A percentile compares a stretch with the other conserved stretches of the same genome.
phyloP scores from a whole-genome alignment of 179 eudicot species.

The Beta macrorhiza region DNA sequence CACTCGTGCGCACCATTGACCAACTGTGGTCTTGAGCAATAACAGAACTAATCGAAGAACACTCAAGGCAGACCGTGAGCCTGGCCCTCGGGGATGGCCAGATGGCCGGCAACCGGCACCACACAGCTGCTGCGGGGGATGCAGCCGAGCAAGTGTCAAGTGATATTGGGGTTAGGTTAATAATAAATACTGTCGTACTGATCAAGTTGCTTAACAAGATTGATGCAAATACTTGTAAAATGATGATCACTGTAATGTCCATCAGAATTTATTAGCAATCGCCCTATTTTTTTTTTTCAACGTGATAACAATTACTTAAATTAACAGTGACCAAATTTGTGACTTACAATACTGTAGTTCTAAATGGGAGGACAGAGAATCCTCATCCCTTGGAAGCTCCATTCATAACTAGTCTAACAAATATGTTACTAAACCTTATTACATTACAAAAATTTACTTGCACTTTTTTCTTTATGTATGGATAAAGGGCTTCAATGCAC shows the following conservation, averaged over 20 bases:
- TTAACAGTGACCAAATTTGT: background rate
- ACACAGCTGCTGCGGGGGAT: too few relatives aligned
- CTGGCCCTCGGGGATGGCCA: too few relatives aligned
- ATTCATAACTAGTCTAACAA: background rate
- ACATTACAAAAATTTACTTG: background rate
- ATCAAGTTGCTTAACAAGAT: background rate
- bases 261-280: background rate
- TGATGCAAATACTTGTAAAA: background rate
- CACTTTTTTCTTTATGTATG: background rate
- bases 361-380: background rate
- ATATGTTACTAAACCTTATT: slow-evolving; percentile 10
- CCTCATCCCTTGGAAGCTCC: background rate
- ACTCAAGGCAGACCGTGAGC: too few relatives aligned
- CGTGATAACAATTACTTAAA: background rate
- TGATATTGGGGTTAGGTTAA: too few relatives aligned
- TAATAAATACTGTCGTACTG: background rate
- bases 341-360: background rate
- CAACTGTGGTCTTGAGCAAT: too few relatives aligned
- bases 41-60: too few relatives aligned
- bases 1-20: too few relatives aligned
- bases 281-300: too few relatives aligned
- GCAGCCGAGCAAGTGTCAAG: too few relatives aligned
- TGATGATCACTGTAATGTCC: background rate
- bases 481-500: slow-evolving; percentile 44
- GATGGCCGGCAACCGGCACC: too few relatives aligned